Base-by-base conservation (phyloP, 257 asterid genomes). In the Thymus quinquecostatus region DNA sequence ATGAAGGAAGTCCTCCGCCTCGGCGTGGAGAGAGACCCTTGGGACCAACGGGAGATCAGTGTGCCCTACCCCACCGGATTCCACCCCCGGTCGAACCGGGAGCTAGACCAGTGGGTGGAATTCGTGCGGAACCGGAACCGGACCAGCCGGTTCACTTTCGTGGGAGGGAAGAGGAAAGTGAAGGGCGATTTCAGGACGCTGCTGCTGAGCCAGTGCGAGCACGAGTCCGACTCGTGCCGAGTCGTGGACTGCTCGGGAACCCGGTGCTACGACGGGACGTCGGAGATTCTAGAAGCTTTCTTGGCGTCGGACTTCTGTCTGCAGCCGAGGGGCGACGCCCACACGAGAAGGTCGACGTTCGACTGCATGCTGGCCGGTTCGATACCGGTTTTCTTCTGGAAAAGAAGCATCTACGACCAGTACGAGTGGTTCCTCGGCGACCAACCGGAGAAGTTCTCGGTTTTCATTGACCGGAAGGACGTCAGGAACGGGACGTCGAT, bases 11-110 rank as follows among this genome's bases (percentile, higher is more conserved):
- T 85, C 60, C 33, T 79, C 6, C 83, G 89, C 21, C 72, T 87
- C 6, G 70, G 76, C 0, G 79, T 87, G 0, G 94, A 87, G 36
- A 73, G 81, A 5, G 73, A 78, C 63, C 87, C 87, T 1, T 87
- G 90, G 90, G 94, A 87, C 75, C 74, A 47, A 29, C 66, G 75
- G 10, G 89, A 87, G 74, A 69, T 85, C 74, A 59, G 88, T 71
- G 90, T 87, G 0, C 94, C 94, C 8, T 87, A 85, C 77, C 94
- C 94, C 58, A 85, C 94, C 0, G 90, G 90, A 60, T 87, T 87
- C 78, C 90, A 87, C 62, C 90, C 94, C 27, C 47, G 62, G 34
- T 81, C 94, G 3, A 32, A 34, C 44, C 62, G 61, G 4, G 94
- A 87, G 10, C 3, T 78, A 4, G 49, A 53, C 2, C 75, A 69